Evolutionary conservation across 495 filamentous ascomycete species (phyloP).

Genomic region (Neurospora pannonica): DNA sequence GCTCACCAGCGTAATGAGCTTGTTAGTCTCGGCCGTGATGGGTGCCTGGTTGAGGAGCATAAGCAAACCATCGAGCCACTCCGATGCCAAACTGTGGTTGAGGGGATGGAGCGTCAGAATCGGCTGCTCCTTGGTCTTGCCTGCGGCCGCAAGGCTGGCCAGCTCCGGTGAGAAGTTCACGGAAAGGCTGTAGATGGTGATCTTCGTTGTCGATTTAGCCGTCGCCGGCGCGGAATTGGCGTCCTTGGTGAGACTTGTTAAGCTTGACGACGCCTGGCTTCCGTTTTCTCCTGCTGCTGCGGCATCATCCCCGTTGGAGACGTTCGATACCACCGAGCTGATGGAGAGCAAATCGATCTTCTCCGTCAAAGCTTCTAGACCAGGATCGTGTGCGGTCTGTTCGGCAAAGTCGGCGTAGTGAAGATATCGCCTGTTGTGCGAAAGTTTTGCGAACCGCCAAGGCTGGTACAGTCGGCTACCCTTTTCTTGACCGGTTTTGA

Average conservation of each 20-base stretch:
- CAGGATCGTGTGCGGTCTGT: conserved; percentile 54
- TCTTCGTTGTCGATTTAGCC: conserved; percentile 61
- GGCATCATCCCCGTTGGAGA: conserved; percentile 51
- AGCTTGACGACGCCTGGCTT: conserved; percentile 11
- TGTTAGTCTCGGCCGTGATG: conserved; percentile 91
- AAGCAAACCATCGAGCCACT: conserved; percentile 92
- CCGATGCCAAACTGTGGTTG: conserved; percentile 75
- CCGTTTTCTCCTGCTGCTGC: conserved; percentile 3
- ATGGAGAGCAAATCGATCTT: conserved; percentile 86
- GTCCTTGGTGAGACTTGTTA: conserved; percentile 20
- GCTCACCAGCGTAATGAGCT: conserved; percentile 71
- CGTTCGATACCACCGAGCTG: conserved; percentile 88
- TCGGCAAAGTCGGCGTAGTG: conserved; percentile 84
- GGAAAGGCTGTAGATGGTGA: conserved; percentile 76
- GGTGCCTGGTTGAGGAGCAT: conserved; percentile 94
- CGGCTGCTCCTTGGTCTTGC: conserved; percentile 39
- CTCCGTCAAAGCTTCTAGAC: conserved; percentile 62
- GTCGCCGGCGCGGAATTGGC: conserved; percentile 13
- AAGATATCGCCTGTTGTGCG: conserved; percentile 81
- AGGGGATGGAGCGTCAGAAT: conserved; percentile 76
- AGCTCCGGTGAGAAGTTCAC: conserved; percentile 8
- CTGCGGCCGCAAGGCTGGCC: background rate
- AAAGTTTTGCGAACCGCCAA: conserved; percentile 80
- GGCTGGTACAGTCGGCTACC: conserved; percentile 28
- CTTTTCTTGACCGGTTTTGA: conserved; percentile 12